phyloP scores from a whole-genome alignment of 2,329 filamentous ascomycete genomes.

The Xylariaceae sp. region DNA sequence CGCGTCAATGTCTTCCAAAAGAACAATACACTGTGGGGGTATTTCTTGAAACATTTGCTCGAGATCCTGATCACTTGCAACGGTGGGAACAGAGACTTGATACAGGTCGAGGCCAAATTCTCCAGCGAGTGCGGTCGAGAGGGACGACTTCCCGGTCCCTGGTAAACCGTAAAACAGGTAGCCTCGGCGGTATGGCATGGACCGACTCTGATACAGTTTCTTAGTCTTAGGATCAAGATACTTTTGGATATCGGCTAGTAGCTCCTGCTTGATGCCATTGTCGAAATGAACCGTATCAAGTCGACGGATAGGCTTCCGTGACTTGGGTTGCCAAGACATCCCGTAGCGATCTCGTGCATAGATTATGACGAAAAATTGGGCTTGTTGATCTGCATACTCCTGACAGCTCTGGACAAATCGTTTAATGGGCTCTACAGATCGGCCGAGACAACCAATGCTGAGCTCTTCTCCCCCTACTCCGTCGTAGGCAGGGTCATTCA shows the following conservation, averaged over 20 bases:
- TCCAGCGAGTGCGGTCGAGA: constrained; percentile 47
- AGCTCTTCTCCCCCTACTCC: constrained; percentile 43
- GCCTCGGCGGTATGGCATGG: constrained; percentile 57
- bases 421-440: constrained; percentile 46
- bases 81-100: constrained; percentile 41
- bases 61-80: constrained; percentile 43
- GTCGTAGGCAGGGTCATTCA: constrained; percentile 40
- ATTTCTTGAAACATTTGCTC: constrained; percentile 46
- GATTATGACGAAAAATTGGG: constrained; percentile 47
- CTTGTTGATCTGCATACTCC: constrained; percentile 42
- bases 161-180: constrained; percentile 29
- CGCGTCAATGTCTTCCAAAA: constrained; percentile 53
- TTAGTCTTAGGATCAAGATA: constrained; percentile 42
- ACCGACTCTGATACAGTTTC: constrained; percentile 60
- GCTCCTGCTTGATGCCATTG: constrained; percentile 38
- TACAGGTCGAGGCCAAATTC: constrained; percentile 49
- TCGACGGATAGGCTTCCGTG: constrained; percentile 43
- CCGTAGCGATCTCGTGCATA: constrained; percentile 42
- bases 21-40: constrained; percentile 48
- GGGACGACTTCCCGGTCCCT: constrained; percentile 35
- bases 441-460: constrained; percentile 45
- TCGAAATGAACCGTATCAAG: constrained; percentile 50
- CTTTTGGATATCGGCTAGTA: constrained; percentile 46
- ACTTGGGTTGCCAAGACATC: constrained; percentile 44
- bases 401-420: constrained; percentile 41